These are phyloP conservation scores for Asterionellopsis glacialis DNA, from an alignment of 108 stramenopile genomes.

Conservation along the genomic window DNA sequence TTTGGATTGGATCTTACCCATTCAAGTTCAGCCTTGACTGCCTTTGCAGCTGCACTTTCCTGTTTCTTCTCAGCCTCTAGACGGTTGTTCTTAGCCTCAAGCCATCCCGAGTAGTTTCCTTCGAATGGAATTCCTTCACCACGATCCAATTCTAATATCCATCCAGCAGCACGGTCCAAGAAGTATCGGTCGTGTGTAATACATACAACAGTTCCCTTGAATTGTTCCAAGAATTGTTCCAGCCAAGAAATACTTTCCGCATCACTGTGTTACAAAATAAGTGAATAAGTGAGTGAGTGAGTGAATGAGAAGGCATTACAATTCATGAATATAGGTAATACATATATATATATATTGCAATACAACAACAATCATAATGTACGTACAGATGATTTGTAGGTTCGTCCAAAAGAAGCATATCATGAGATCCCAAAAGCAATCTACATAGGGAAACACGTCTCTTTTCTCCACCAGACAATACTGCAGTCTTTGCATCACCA, in stretches of 20 bases:
- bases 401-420: slow-evolving; percentile 91
- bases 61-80: slow-evolving; percentile 82
- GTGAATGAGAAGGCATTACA: too few species aligned
- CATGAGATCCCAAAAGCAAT: slow-evolving; percentile 80
- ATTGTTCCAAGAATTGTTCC: slow-evolving; percentile 84
- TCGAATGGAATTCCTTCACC: slow-evolving; percentile 91
- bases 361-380: slow-evolving; percentile 15
- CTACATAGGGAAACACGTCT: slow-evolving; percentile 89
- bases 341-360: not conserved
- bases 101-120: slow-evolving; percentile 94
- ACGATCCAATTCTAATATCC: slow-evolving; percentile 95
- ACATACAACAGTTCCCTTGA: slow-evolving; percentile 94
- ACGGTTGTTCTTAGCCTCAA: slow-evolving; percentile 86
- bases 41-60: slow-evolving; percentile 73
- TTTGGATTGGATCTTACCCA: slow-evolving; percentile 90
- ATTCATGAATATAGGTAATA: not conserved
- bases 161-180: slow-evolving; percentile 91
- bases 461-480: slow-evolving; percentile 95
- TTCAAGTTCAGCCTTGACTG: slow-evolving; percentile 81
- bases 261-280: slow-evolving; percentile 71
- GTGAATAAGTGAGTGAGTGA: not conserved
- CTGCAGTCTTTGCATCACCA: slow-evolving; percentile 65
- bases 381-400: slow-evolving; percentile 49
- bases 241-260: slow-evolving; percentile 81
- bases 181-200: slow-evolving; percentile 96